These are phyloP conservation scores for Candida xiaguanensis DNA, from an alignment of 805 yeast genomes.

Conservation along the genomic window DNA sequence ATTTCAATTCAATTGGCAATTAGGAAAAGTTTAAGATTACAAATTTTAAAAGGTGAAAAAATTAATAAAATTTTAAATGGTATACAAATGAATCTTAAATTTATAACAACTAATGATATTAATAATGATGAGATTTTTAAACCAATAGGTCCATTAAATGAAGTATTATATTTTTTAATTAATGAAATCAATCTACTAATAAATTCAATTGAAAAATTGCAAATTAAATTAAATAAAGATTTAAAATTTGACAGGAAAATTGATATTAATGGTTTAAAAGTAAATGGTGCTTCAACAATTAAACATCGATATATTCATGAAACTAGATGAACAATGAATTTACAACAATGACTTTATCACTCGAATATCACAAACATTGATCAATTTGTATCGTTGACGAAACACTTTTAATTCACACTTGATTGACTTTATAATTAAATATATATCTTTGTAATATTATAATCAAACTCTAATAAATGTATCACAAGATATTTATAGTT, in stretches of 20 bases:
- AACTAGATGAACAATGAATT: too few species aligned
- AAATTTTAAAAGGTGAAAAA: constrained; percentile 34
- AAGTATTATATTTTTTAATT: constrained; percentile 42
- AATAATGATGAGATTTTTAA: constrained; percentile 19
- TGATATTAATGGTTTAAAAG: too few species aligned
- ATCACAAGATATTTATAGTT: too few species aligned
- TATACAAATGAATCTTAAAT: constrained; percentile 27
- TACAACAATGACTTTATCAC: too few species aligned
- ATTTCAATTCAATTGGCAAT: constrained; percentile 43
- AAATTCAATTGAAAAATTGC: constrained; percentile 23
- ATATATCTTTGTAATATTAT: too few species aligned
- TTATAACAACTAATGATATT: constrained; percentile 15
- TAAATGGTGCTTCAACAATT: too few species aligned
- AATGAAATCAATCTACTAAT: constrained; percentile 41
- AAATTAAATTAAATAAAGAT: constrained; percentile 20
- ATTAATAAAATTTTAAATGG: constrained; percentile 28
- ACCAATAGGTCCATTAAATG: constrained; percentile 43
- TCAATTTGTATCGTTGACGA: too few species aligned
- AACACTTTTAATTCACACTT: too few species aligned
- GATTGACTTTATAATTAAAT: too few species aligned
- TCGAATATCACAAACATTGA: too few species aligned
- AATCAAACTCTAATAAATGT: too few species aligned
- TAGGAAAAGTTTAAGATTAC: constrained; percentile 38
- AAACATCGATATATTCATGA: too few species aligned
- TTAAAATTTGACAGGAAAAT: constrained; percentile 19